A percentile compares a stretch with the other conserved stretches of the same genome.
Conservation (phyloP, 106 monocot genomes). For the Platanthera zijinensis region DNA sequence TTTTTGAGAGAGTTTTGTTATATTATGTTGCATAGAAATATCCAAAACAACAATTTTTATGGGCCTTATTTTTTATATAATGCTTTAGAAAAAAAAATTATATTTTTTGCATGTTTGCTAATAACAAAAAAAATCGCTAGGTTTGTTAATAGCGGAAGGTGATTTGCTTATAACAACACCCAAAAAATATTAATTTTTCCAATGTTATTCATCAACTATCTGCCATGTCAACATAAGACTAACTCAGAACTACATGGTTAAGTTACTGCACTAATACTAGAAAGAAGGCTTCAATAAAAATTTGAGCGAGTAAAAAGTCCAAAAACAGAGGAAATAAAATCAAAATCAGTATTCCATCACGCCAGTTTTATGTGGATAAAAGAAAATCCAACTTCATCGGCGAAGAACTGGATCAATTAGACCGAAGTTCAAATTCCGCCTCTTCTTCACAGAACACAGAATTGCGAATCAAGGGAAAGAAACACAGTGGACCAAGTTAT, state of each 20-base stretch:
- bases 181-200: no score
- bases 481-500: neutral
- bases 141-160: no score
- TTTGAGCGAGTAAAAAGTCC: neutral
- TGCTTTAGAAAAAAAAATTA: neutral
- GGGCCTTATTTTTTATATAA: no score
- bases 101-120: no score
- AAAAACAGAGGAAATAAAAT: no score
- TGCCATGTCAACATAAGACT: neutral
- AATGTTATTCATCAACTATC: neutral
- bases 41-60: no score
- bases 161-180: no score
- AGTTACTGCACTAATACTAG: neutral
- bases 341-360: neutral
- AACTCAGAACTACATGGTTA: neutral
- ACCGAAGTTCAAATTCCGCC: neutral
- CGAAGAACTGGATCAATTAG: neutral
- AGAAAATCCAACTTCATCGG: neutral
- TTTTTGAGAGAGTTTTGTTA: no score
- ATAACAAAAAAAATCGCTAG: neutral
- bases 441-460: neutral
- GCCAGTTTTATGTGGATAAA: neutral
- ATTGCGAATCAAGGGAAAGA: neutral
- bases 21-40: no score
- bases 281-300: neutral